These are phyloP conservation scores for maize (Zea mays) DNA, from an alignment of 176 grass and related monocot species.

Conservation along the genomic window Zm-B73-REFERENCE-NAM-5.0 NC_050105.1:142452501-142453000, in stretches of 20 bases:
- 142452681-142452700: constrained; percentile 57
- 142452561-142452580: constrained; percentile 73
- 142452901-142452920: constrained; percentile 22
- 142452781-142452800: constrained; percentile 82
- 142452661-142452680: constrained; percentile 77
- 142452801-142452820: constrained; percentile 90
- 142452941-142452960: background rate
- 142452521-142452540: constrained; percentile 98
- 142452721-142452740: constrained; percentile 71
- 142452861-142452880: constrained; percentile 1
- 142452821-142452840: constrained; percentile 97
- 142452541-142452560: constrained; percentile 93
- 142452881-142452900: background rate
- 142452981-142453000: background rate
- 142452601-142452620: constrained; percentile 80
- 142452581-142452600: constrained; percentile 69
- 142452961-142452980: background rate
- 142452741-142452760: constrained; percentile 82
- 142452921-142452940: background rate
- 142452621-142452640: constrained; percentile 89
- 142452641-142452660: constrained; percentile 79
- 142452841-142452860: constrained; percentile 31
- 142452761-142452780: constrained; percentile 84
- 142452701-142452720: constrained; percentile 49
- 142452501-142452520: constrained; percentile 98